Evolutionary conservation across 2,329 filamentous ascomycete species (phyloP).

Genomic region (Calonectria pteridis): DNA sequence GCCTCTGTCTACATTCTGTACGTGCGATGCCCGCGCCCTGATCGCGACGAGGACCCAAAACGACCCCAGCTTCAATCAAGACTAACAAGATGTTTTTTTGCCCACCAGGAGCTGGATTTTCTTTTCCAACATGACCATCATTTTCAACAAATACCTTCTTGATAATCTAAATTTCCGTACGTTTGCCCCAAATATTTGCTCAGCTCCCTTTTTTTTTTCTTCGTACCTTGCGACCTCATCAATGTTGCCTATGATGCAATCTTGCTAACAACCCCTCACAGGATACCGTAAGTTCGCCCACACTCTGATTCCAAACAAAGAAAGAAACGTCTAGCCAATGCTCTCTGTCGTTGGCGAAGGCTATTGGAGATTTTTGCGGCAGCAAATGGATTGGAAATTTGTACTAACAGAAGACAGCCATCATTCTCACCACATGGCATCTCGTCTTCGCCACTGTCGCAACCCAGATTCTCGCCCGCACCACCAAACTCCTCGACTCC

Average conservation of each 20-base stretch:
- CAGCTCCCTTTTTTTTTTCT: neutral
- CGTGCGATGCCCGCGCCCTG: neutral
- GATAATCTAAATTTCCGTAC: slow-evolving; percentile 80
- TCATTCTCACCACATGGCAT: slow-evolving; percentile 77
- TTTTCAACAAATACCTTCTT: slow-evolving; percentile 94
- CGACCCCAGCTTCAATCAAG: neutral
- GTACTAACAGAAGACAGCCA: slow-evolving; percentile 50
- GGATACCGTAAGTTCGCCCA: slow-evolving; percentile 49
- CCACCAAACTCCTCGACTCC: slow-evolving; percentile 72
- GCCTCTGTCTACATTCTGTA: slow-evolving; percentile 25
- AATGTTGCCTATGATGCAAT: neutral
- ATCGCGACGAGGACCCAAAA: neutral
- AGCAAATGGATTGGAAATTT: neutral
- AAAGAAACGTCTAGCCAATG: neutral
- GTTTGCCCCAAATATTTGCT: slow-evolving; percentile 47
- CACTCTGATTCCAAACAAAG: neutral
- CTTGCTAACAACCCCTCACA: slow-evolving; percentile 32
- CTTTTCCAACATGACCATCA: slow-evolving; percentile 85
- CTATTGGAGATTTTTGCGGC: neutral
- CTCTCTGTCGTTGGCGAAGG: neutral
- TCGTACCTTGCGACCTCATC: neutral
- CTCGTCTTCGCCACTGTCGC: slow-evolving; percentile 74
- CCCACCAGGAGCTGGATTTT: slow-evolving; percentile 78
- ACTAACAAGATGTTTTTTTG: slow-evolving; percentile 27
- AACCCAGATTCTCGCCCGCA: slow-evolving; percentile 74